Evolutionary conservation across 2,329 filamentous ascomycete genomes (phyloP), one percentile per base, ranked within the genome.

Genomic region (Epicoccum sorghinum): DNA sequence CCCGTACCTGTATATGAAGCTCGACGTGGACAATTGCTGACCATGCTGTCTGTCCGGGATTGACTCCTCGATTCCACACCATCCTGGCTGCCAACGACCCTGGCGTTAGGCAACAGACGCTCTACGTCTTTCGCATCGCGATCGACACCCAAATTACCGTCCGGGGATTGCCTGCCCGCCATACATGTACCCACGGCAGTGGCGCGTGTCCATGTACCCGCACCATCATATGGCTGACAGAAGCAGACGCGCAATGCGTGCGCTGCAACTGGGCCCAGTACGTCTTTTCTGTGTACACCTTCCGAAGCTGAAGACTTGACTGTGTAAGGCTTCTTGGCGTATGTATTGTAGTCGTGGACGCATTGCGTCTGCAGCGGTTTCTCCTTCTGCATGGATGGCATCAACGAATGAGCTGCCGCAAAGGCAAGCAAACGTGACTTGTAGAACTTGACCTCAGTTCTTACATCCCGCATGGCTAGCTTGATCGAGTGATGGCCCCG

Each of bases 201-300:
- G 41, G 35, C 41, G 42, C 14, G 32, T 42, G 52, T 55, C 32
- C 46, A 33, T 27, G 50, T 55, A 12, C 61, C 63, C 18, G 55
- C 63, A 25, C 60, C 66, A 52, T 72, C 72, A 29, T 65, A 67
- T 24, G 71, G 71, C 49, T 74, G 70, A 45, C 72, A 74, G 51
- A 75, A 74, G 60, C 70, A 74, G 7, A 70, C 58, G 5, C 70
- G 58, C 45, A 75, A 38, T 10, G 58, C 49, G 41, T 69, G 65
- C 4, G 63, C 69, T 14, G 66, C 50, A 22, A 55, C 12, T n/a
- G 37, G 37, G 12, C 36, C 46, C 25, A 46, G 14, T 12, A 36
- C 9, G 10, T 42, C 52, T 13, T 37, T 23, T 46, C 18, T 41
- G 10, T 14, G 46, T 2, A 36, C 32, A 23, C 25, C 14, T 37